These are phyloP conservation scores for Ichthyophonus hoferi DNA, from an alignment of 208 protist species.

Conservation along the genomic window DNA sequence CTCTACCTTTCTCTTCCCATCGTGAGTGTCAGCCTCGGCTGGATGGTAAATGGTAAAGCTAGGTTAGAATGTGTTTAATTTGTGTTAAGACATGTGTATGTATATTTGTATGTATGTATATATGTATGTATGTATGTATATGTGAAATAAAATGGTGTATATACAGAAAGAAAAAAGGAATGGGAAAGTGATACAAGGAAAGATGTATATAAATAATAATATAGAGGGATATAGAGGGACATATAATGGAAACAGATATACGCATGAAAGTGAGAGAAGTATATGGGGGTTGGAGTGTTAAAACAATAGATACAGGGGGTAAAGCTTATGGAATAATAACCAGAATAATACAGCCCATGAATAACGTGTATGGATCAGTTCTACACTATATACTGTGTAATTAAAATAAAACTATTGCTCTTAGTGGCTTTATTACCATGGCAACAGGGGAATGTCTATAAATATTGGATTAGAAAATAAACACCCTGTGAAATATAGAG, in stretches of 20 bases:
- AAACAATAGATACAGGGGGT: too few species aligned
- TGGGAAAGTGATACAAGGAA: not conserved
- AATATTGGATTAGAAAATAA: too few species aligned
- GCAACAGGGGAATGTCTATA: too few species aligned
- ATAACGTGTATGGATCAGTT: not conserved
- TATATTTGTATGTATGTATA: slow-evolving; percentile 19
- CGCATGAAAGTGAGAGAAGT: too few species aligned
- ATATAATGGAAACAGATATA: not conserved
- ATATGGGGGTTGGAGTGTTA: too few species aligned
- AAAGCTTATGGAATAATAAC: too few species aligned
- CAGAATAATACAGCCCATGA: too few species aligned
- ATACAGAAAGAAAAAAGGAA: not conserved
- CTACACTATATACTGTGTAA: not conserved
- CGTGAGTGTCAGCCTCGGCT: slow-evolving; percentile 68
- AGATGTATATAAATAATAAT: not conserved
- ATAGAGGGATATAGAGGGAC: not conserved
- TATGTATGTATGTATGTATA: slow-evolving; percentile 35
- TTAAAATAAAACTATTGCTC: not conserved
- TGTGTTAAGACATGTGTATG: not conserved
- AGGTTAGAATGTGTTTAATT: not conserved
- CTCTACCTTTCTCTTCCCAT: slow-evolving; percentile 70
- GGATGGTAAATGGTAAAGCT: not conserved
- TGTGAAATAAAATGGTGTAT: not conserved
- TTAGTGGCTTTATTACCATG: too few species aligned
- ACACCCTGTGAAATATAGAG: too few species aligned